phyloP scores from a whole-genome alignment of 2,329 filamentous ascomycete species.

The Penicillium sp. region DNA sequence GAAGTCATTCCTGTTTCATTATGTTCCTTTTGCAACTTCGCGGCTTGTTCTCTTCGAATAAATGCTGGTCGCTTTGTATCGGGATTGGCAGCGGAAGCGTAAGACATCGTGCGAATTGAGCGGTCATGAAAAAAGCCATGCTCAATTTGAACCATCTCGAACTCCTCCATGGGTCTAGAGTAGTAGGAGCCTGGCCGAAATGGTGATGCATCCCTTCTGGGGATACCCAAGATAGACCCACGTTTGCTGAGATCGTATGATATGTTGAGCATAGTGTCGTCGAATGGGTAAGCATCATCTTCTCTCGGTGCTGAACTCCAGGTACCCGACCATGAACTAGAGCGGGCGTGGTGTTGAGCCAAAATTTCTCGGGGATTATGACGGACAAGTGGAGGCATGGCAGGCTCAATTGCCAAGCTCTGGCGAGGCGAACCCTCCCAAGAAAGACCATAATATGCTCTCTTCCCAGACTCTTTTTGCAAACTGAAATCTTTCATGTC shows the following conservation, averaged over 20 bases:
- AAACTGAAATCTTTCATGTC: not conserved
- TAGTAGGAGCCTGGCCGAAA: constrained; percentile 1
- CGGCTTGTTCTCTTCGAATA: not conserved
- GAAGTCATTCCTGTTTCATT: constrained; percentile 28
- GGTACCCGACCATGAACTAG: constrained; percentile 21
- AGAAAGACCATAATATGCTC: not conserved
- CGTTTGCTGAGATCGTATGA: constrained; percentile 11
- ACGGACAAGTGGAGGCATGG: constrained; percentile 7
- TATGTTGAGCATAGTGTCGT: not conserved
- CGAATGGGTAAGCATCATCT: not conserved
- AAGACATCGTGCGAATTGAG: not conserved
- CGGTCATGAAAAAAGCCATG: not conserved
- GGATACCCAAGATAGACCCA: constrained; percentile 6
- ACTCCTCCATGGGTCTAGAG: constrained; percentile 2
- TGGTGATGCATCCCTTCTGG: not conserved
- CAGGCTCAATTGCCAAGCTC: not conserved
- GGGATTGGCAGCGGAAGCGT: not conserved
- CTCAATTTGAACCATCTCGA: constrained; percentile 25
- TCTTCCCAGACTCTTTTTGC: not conserved
- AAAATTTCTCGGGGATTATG: constrained; percentile 17
- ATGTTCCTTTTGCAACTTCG: constrained; percentile 13
- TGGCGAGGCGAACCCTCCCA: not conserved
- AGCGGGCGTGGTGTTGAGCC: constrained; percentile 25
- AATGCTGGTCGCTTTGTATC: not conserved
- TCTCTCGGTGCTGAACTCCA: constrained; percentile 5